Base-by-base conservation (phyloP, 495 filamentous ascomycete species). In the Aspergillus indologenus region DNA sequence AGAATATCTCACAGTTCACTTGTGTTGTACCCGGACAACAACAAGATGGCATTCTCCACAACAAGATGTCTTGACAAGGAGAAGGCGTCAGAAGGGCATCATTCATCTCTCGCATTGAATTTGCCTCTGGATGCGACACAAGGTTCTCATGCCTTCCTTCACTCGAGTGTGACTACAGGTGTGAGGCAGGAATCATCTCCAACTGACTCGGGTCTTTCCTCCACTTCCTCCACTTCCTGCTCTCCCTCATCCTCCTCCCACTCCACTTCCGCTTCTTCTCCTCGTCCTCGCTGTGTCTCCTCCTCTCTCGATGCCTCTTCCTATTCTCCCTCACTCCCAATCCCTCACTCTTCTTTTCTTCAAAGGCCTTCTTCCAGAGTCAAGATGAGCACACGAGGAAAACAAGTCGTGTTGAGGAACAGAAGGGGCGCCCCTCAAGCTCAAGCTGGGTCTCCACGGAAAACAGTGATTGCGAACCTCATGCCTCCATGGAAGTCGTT, bases 401-500 rank as follows among this genome's bases (percentile, higher is more conserved):
- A 12, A 9, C 15, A 19, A 29, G 23, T 29, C 1, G 12, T 18
- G 18, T 24, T 14, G 18, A 9, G 23, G 15, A n/a, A 29, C 15
- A 29, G 23, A 15, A 29, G 48, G 17, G 17, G 23, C 15, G 23
- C 4, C n/a, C 15, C 11, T 0, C 22, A 18, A 29, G 15, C 23
- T 7, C 23, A 8, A 11, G 17, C 52, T 34, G 6, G 15, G 18
- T 24, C 50, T 29, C 29, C 53, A 2, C 23, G 34, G 18, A 40
- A 22, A 15, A 40, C 34, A 1, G 21, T 9, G 26, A 40, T 40
- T 2, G 12, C 47, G 42, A 59, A 60, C 19, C 29, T 67, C 3
- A 23, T 62, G 31, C 57, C 68, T 11, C 62, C 69, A 7, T 82
- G 79, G 79, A 68, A 53, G 17, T 53, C 21, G 7, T 78, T 76